A percentile compares a stretch with the other conserved stretches of the same genome.
Conservation (phyloP, 148 eudicot genomes). For the Heliosperma pusillum region DNA sequence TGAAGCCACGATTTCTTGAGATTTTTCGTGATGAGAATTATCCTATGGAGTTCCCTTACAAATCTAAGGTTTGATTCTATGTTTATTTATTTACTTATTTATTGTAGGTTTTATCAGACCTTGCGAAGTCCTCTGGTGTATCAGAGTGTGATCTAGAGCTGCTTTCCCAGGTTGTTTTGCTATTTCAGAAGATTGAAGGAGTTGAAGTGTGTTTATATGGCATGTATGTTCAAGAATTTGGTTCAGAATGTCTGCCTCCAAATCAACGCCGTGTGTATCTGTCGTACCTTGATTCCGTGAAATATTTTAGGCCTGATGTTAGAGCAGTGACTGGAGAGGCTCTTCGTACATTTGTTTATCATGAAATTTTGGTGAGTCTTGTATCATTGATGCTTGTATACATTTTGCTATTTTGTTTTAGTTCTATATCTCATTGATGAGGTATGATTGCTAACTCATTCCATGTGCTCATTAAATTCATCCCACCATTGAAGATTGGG, state of each 20-base stretch:
- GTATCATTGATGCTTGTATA: not conserved
- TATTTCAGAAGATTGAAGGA: conserved; percentile 96
- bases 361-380: conserved; percentile 85
- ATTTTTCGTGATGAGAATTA: conserved; percentile 90
- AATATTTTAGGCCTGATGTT: conserved; percentile 95
- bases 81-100: no score
- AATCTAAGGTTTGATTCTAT: conserved; percentile 65
- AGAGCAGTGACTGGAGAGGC: conserved; percentile 91
- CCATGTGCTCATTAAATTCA: not conserved
- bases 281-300: conserved; percentile 96
- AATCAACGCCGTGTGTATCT: conserved; percentile 95
- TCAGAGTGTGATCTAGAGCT: conserved; percentile 1
- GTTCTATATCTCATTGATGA: not conserved
- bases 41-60: conserved; percentile 78
- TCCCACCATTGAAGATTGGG: conserved; percentile 62
- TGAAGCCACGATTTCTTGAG: conserved; percentile 85
- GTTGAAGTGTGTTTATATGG: conserved; percentile 98
- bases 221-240: conserved; percentile 99
- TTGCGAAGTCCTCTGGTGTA: not conserved
- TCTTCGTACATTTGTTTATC: conserved; percentile 97
- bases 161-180: conserved; percentile 67
- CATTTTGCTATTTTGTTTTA: not conserved
- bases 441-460: not conserved
- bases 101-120: not conserved
- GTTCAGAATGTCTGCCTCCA: conserved; percentile 85